Conservation (phyloP, 768 basidiomycete genomes). For the Pulveroboletus sp. region DNA sequence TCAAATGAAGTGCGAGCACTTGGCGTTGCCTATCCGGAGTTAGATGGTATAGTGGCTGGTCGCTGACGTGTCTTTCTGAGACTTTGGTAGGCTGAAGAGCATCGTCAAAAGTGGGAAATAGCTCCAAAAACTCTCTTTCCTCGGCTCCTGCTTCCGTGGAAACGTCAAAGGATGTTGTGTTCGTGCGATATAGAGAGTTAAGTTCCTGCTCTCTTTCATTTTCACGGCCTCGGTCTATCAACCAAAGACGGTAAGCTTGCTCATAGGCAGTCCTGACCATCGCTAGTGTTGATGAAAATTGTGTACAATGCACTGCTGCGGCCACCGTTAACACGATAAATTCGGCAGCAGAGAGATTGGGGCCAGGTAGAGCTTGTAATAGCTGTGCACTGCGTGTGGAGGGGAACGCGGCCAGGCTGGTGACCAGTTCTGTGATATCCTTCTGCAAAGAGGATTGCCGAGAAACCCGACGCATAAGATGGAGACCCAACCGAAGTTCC, state of each 20-base stretch:
- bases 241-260: slow-evolving; percentile 76
- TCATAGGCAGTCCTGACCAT: slow-evolving; percentile 54
- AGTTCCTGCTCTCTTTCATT: slow-evolving; percentile 58
- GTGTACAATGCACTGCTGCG: slow-evolving; percentile 30
- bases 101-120: slow-evolving; percentile 86
- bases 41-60: slow-evolving; percentile 27
- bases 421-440: slow-evolving; percentile 20
- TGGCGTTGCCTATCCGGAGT: slow-evolving; percentile 24
- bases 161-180: slow-evolving; percentile 47
- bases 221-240: slow-evolving; percentile 68
- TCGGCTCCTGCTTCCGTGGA: slow-evolving; percentile 71
- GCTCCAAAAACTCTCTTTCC: slow-evolving; percentile 71
- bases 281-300: background rate
- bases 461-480: slow-evolving; percentile 38
- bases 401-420: slow-evolving; percentile 51
- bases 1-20: slow-evolving; percentile 47
- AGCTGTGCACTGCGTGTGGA: slow-evolving; percentile 40
- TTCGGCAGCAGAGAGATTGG: slow-evolving; percentile 23
- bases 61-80: background rate
- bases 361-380: slow-evolving; percentile 27
- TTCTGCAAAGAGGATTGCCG: slow-evolving; percentile 15
- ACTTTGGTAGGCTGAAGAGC: slow-evolving; percentile 33
- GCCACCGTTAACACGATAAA: slow-evolving; percentile 43
- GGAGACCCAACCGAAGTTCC: slow-evolving; percentile 68
- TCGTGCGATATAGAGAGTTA: slow-evolving; percentile 72